A percentile compares a stretch with the other conserved stretches of the same genome.
Conservation (phyloP, 2,329 filamentous ascomycete genomes). For the Rhynchosporium secalis region DNA sequence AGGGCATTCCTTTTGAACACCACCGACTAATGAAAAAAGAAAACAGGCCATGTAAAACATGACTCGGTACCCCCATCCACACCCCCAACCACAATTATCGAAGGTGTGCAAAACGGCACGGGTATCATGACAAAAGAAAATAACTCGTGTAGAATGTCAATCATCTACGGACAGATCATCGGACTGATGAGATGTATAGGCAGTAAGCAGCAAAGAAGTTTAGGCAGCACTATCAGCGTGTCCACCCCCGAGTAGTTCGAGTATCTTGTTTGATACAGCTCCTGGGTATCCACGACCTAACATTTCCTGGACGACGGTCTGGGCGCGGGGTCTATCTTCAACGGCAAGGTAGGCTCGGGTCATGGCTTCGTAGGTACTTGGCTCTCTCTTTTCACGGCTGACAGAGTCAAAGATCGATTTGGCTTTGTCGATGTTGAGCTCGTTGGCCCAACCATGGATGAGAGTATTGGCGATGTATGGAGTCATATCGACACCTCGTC, state of each 20-base stretch:
- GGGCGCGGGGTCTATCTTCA: slow-evolving; percentile 75
- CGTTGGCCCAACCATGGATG: slow-evolving; percentile 92
- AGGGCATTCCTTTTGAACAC: slow-evolving; percentile 30
- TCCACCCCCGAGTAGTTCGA: slow-evolving; percentile 76
- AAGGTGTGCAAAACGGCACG: slow-evolving; percentile 37
- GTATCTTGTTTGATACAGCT: slow-evolving; percentile 89
- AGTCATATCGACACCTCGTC: slow-evolving; percentile 77
- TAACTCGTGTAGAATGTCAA: slow-evolving; percentile 21
- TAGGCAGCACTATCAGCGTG: slow-evolving; percentile 31
- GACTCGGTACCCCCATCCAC: slow-evolving; percentile 32
- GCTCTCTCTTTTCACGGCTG: slow-evolving; percentile 77
- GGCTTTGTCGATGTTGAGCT: slow-evolving; percentile 77
- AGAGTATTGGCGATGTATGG: slow-evolving; percentile 98
- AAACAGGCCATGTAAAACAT: slow-evolving; percentile 22
- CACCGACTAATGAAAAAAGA: slow-evolving; percentile 18
- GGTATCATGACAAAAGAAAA: slow-evolving; percentile 38
- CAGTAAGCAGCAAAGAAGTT: slow-evolving; percentile 19
- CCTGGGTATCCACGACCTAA: slow-evolving; percentile 84
- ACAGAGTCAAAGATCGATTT: slow-evolving; percentile 79
- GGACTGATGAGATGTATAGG: slow-evolving; percentile 23
- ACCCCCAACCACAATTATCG: slow-evolving; percentile 14
- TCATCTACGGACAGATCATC: slow-evolving; percentile 23
- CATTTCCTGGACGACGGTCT: slow-evolving; percentile 84
- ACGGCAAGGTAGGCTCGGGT: slow-evolving; percentile 86
- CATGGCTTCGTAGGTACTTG: slow-evolving; percentile 99